Evolutionary conservation across 345 rosid genomes (phyloP).

Genomic region (Arabis alpina): DNA sequence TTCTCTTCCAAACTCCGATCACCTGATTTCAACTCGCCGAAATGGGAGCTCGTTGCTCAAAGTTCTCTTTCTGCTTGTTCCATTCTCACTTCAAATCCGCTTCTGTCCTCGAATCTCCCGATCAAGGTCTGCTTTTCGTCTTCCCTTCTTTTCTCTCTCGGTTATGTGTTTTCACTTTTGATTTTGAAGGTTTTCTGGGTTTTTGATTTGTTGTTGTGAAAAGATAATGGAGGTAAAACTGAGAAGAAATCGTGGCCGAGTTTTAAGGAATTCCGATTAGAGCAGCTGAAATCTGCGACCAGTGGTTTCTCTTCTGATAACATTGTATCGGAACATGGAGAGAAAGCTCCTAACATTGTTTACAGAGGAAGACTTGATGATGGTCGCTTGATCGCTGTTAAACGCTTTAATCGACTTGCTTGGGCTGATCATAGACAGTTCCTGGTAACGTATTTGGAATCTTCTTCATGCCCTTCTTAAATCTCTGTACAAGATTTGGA

Average conservation of each 20-base stretch:
- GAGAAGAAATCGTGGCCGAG: slow-evolving; percentile 62
- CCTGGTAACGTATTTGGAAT: slow-evolving; percentile 48
- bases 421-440: slow-evolving; percentile 99
- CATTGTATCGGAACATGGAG: slow-evolving; percentile 97
- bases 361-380: slow-evolving; percentile 80
- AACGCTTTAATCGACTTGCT: slow-evolving; percentile 82
- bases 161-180: too few species aligned
- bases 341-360: slow-evolving; percentile 93
- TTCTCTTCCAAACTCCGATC: slow-evolving; percentile 7
- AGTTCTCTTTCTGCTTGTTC: slow-evolving; percentile 43
- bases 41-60: slow-evolving; percentile 49
- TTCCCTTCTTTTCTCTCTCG: not conserved
- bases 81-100: slow-evolving; percentile 42
- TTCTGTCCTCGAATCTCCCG: slow-evolving; percentile 58
- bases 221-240: slow-evolving; percentile 66
- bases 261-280: slow-evolving; percentile 74
- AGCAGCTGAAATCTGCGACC: slow-evolving; percentile 79
- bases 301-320: slow-evolving; percentile 75
- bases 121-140: slow-evolving; percentile 63
- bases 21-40: slow-evolving; percentile 14
- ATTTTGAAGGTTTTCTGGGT: not conserved
- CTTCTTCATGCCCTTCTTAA: not conserved
- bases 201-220: not conserved
- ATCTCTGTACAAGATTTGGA: not conserved
- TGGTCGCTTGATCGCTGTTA: slow-evolving; percentile 81